Conservation (phyloP, 768 basidiomycete genomes). For the Podaxis rugospora region DNA sequence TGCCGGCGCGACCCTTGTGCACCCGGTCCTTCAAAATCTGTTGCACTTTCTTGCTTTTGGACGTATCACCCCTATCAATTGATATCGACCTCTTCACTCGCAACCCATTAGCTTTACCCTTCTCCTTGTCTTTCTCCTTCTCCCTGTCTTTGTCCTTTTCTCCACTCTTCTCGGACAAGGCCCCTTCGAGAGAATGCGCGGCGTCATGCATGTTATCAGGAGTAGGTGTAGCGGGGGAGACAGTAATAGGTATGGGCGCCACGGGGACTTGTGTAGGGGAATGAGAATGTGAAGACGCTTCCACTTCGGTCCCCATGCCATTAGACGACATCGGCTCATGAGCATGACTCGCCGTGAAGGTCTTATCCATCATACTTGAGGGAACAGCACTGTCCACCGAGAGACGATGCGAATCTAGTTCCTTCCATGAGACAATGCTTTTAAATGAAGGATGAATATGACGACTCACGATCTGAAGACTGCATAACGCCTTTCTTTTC, state of each 20-base stretch:
- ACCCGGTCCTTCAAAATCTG: constrained; percentile 72
- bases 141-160: constrained; percentile 12
- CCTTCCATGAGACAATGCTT: background rate
- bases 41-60: constrained; percentile 68
- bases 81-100: constrained; percentile 33
- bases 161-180: constrained; percentile 1
- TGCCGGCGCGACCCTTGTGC: constrained; percentile 66
- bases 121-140: constrained; percentile 13
- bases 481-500: constrained; percentile 37
- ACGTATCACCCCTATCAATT: constrained; percentile 39
- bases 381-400: constrained; percentile 1
- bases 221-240: constrained; percentile 59
- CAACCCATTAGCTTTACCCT: constrained; percentile 11
- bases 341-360: background rate
- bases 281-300: background rate
- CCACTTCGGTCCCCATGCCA: background rate
- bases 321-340: background rate
- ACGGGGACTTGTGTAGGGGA: constrained; percentile 10
- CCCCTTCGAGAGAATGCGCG: background rate
- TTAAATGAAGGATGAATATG: background rate
- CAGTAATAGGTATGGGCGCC: constrained; percentile 46
- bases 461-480: constrained; percentile 15
- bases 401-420: constrained; percentile 1
- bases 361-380: constrained; percentile 8
- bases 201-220: background rate